Evolutionary conservation across 768 basidiomycete species (phyloP).

Genomic region (Trametes elegans): DNA sequence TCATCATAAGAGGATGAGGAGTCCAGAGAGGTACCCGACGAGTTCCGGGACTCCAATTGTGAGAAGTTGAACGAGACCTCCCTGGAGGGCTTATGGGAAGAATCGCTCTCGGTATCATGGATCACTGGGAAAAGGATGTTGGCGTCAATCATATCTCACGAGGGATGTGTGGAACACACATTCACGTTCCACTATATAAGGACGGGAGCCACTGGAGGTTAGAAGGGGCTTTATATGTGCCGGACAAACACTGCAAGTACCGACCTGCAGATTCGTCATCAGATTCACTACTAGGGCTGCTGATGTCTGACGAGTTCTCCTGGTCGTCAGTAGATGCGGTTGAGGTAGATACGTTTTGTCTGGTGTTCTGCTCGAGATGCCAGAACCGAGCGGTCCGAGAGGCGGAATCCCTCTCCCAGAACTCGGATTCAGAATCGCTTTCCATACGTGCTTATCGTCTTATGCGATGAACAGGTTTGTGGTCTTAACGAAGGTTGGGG

Average conservation of each 20-base stretch:
- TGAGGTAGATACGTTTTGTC: neutral
- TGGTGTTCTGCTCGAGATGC: no score
- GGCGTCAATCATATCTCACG: neutral
- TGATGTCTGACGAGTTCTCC: neutral
- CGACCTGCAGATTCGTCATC: neutral
- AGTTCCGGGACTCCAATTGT: neutral
- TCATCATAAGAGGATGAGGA: neutral
- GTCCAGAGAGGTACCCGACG: slow-evolving; percentile 7
- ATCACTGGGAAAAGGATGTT: neutral
- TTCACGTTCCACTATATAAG: neutral
- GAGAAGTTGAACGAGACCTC: slow-evolving; percentile 11
- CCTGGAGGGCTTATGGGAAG: neutral
- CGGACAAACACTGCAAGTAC: neutral
- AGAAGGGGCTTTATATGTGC: neutral
- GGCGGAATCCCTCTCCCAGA: neutral
- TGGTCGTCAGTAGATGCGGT: neutral
- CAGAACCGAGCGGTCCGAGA: neutral
- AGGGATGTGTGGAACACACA: neutral
- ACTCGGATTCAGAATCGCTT: neutral
- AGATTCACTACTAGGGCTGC: no score
- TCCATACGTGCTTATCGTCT: no score
- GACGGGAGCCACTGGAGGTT: neutral
- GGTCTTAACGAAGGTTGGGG: no score
- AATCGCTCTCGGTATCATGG: slow-evolving; percentile 14
- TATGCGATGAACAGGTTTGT: no score